Percentiles rank a stretch among this genome's conserved stretches.
Conservation (phyloP, 1,284 basidiomycete species). For the Ceratobasidium sp. region DNA sequence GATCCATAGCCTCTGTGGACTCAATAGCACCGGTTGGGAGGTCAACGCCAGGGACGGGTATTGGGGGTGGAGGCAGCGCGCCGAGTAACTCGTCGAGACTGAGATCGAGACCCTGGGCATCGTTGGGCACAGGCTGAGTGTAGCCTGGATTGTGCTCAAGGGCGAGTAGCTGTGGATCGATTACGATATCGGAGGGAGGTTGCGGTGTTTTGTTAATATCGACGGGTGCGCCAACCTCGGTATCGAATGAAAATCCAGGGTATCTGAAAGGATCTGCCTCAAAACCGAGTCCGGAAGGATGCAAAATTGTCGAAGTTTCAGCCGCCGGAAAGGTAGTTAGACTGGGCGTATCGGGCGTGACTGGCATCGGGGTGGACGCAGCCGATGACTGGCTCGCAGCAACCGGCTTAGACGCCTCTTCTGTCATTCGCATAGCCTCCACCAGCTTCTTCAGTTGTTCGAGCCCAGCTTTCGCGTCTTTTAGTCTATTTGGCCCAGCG, state of each 20-base stretch:
- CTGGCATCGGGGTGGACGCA: slow-evolving; percentile 33
- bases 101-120: slow-evolving; percentile 9
- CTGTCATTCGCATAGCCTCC: slow-evolving; percentile 35
- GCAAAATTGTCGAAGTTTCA: not conserved
- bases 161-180: slow-evolving; percentile 31
- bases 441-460: slow-evolving; percentile 34
- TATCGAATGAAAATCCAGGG: slow-evolving; percentile 6
- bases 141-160: slow-evolving; percentile 12
- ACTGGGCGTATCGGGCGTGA: slow-evolving; percentile 23
- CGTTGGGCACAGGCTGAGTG: not conserved
- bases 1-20: not conserved
- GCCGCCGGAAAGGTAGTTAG: not conserved
- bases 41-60: not conserved
- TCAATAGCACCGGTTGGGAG: not conserved
- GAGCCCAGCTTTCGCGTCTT: slow-evolving; percentile 3
- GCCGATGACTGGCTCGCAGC: slow-evolving; percentile 16
- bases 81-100: slow-evolving; percentile 20
- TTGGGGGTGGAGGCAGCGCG: slow-evolving; percentile 3
- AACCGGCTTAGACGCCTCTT: slow-evolving; percentile 5
- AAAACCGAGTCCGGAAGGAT: not conserved
- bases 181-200: slow-evolving; percentile 12
- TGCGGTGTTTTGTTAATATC: not conserved
- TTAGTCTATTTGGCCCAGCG: slow-evolving; percentile 9
- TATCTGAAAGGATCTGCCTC: slow-evolving; percentile 1
- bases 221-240: not conserved